Evolutionary conservation across 305 asterid species (phyloP).

Genomic region (Solanum chacoense): DNA sequence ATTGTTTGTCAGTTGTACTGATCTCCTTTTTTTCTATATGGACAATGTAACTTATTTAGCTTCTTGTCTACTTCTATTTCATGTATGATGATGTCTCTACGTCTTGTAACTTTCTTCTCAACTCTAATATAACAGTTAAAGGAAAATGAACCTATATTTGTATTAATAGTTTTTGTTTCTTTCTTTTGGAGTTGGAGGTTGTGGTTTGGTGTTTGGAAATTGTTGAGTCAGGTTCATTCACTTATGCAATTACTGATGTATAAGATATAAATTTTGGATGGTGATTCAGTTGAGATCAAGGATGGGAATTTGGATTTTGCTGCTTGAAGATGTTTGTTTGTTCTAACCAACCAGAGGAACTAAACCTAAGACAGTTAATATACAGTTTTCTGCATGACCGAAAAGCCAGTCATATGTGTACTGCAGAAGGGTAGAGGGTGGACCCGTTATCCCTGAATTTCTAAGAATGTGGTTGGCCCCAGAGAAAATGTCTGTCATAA

Average conservation of each 20-base stretch:
- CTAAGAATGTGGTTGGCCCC: not conserved
- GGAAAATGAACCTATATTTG: not conserved
- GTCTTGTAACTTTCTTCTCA: not conserved
- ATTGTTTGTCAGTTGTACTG: not conserved
- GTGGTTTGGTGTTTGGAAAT: not conserved
- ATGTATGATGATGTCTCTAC: not conserved
- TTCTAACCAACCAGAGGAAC: not conserved
- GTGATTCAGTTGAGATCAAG: not conserved
- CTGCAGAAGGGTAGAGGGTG: not conserved
- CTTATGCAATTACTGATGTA: not conserved
- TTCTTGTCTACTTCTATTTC: not conserved
- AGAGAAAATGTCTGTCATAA: not conserved
- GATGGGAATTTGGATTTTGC: not conserved
- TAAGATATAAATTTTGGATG: not conserved
- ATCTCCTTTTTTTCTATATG: not conserved
- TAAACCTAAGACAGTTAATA: not conserved
- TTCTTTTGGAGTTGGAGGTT: not conserved
- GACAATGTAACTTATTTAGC: not conserved
- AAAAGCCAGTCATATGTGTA: not conserved
- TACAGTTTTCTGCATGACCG: not conserved
- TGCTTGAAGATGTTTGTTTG: not conserved
- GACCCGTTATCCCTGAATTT: not conserved
- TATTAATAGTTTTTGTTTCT: not conserved
- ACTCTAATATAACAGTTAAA: not conserved
- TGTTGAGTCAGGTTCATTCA: not conserved